Conservation (phyloP, 495 filamentous ascomycete genomes). For the Pseudoneurospora amorphoporcata region DNA sequence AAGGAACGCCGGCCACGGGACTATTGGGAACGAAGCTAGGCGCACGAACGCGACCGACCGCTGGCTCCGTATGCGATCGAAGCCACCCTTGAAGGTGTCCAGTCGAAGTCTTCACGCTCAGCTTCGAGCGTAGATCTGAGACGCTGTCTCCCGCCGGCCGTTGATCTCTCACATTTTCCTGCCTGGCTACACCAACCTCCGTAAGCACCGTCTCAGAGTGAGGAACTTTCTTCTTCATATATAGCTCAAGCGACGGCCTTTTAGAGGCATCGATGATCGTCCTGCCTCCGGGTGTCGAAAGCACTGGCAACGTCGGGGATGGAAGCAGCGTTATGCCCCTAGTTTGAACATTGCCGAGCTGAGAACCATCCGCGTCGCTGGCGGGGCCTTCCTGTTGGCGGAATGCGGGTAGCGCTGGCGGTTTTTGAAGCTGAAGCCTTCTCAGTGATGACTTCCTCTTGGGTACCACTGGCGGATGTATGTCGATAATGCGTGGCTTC, state of each 20-base stretch:
- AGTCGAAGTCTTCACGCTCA: not conserved
- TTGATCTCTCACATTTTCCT: not conserved
- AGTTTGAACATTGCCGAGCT: not conserved
- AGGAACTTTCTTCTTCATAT: not conserved
- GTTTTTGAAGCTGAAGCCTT: not conserved
- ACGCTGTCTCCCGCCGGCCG: not conserved
- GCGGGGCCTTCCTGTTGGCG: not conserved
- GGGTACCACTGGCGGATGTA: conserved; percentile 11
- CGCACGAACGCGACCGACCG: not conserved
- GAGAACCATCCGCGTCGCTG: not conserved
- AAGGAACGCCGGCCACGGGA: conserved; percentile 19
- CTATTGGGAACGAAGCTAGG: not conserved
- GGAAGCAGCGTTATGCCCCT: not conserved
- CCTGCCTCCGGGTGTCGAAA: conserved; percentile 8
- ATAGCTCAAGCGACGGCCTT: conserved; percentile 5
- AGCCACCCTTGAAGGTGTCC: not conserved
- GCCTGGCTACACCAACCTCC: not conserved
- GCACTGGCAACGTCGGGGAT: not conserved
- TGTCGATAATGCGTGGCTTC: conserved; percentile 16
- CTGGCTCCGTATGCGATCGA: not conserved
- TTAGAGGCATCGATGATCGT: conserved; percentile 15
- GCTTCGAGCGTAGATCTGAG: not conserved
- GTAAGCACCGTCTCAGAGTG: not conserved
- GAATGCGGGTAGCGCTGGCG: not conserved
- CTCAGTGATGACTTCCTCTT: conserved; percentile 11